Evolutionary conservation across 345 rosid species (phyloP).

Genomic region (Brassica rapa): DNA sequence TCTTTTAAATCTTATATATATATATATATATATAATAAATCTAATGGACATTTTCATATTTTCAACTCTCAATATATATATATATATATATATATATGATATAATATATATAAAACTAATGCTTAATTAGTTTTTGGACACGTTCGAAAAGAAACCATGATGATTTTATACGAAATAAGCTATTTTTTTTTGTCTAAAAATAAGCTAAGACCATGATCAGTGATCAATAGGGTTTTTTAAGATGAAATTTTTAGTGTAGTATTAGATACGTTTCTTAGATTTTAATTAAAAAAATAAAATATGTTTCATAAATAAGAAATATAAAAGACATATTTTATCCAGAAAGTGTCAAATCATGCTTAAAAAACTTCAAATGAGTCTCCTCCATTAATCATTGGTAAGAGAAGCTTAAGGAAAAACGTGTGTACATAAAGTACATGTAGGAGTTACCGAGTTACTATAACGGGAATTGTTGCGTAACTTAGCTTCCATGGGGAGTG

Average conservation of each 20-base stretch:
- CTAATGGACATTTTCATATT: slow-evolving; percentile 10
- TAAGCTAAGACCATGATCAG: no score
- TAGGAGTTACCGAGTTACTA: slow-evolving; percentile 29
- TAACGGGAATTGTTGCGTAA: slow-evolving; percentile 6
- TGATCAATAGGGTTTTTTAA: no score
- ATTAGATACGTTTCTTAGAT: no score
- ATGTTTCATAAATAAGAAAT: no score
- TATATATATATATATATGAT: no score
- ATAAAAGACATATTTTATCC: no score
- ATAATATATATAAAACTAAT: not conserved
- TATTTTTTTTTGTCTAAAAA: not conserved
- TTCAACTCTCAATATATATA: slow-evolving; percentile 7
- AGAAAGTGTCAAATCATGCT: no score
- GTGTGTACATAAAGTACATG: not conserved
- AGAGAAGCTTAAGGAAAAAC: no score
- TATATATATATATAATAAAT: slow-evolving; percentile 1
- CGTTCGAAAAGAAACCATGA: not conserved
- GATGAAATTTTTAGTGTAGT: no score
- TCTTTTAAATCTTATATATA: slow-evolving; percentile 14
- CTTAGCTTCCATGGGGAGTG: slow-evolving; percentile 18
- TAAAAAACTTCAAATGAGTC: no score
- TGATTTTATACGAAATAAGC: not conserved
- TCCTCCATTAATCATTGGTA: no score
- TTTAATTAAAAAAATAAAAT: no score
- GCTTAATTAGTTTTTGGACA: not conserved